Base-by-base conservation (phyloP, 2,329 filamentous ascomycete genomes). In the Aspergillus transmontanensis region DNA sequence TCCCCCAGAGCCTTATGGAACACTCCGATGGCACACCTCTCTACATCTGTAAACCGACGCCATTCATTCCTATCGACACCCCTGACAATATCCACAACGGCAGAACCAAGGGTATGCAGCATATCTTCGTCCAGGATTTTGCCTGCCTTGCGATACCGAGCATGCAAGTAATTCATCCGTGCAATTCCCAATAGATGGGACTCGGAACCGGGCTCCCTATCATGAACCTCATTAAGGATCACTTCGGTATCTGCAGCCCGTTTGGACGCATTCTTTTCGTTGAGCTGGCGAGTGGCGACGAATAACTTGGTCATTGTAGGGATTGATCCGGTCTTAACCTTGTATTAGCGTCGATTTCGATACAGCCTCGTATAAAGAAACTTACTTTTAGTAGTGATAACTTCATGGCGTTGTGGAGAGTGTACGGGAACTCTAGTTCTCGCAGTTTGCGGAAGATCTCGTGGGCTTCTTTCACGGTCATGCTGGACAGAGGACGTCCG, bases 31-130 rank as follows among this genome's bases (percentile, higher is more conserved):
- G 88, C 89, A 63, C 87, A 89, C 11, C 79, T 70, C 73, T 92
- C 90, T 77, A 91, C 82, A 1, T 87, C 83, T 10, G 84, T 87
- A 19, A 90, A 74, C 4, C 76, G 48, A 2, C 90, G 83, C 89
- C 89, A 92, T 71, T 92, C 90, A 68, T 86, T 88, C 5, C 79
- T 76, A 5, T 80, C 75, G n/a, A 88, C 82, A 80, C 87, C 90
- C 34, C 82, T 79, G 23, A 83, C 73, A 3, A 89, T 87, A 71
- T 91, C 88, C 1, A 82, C 78, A 43, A 88, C 81, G 69, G 89
- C 90, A 1, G 89, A 71, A 4, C 80, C 76, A 0, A 89, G 76
- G 0, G 87, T 89, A 71, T 87, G 88, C 0, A 89, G 77, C 75
- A 88, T 79, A 63, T 89, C 87, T 4, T 81, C 79, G 61, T 88